Percentiles rank a stretch among this genome's conserved stretches.
Conservation (phyloP, 177 flowering plant species). For the Vitis hybrid region DNA sequence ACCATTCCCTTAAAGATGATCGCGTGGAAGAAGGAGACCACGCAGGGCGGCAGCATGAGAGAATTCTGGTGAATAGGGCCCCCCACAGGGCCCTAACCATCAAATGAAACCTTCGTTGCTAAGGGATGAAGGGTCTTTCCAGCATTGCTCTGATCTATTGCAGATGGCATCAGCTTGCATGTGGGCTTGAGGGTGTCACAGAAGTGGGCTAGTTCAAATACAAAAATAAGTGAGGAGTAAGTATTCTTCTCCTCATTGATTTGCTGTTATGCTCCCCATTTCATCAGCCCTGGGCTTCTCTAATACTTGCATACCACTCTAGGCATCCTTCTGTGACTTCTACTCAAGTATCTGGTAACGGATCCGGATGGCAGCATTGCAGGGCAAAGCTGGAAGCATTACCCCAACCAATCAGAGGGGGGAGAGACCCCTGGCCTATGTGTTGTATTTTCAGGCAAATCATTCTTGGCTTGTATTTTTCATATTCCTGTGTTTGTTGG, state of each 20-base stretch:
- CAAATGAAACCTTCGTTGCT: constrained; percentile 5
- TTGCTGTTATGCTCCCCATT: too few species aligned
- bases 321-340: too few species aligned
- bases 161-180: too few species aligned
- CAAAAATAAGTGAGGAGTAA: too few species aligned
- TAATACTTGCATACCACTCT: too few species aligned
- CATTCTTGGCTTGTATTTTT: constrained; percentile 27
- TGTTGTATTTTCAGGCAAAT: constrained; percentile 19
- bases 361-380: too few species aligned
- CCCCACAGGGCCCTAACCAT: constrained; percentile 14
- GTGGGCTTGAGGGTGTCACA: too few species aligned
- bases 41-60: constrained; percentile 11
- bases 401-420: background rate
- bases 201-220: too few species aligned
- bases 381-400: too few species aligned
- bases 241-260: too few species aligned
- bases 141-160: background rate
- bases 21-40: constrained; percentile 8
- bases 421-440: background rate
- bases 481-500: background rate
- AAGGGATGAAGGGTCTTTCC: background rate
- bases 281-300: too few species aligned
- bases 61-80: constrained; percentile 8
- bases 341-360: too few species aligned
- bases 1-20: constrained; percentile 3